Evolutionary conservation across 495 filamentous ascomycete species (phyloP), one percentile per base, ranked within the genome.

Genomic region (Hypoxylon fragiforme): DNA sequence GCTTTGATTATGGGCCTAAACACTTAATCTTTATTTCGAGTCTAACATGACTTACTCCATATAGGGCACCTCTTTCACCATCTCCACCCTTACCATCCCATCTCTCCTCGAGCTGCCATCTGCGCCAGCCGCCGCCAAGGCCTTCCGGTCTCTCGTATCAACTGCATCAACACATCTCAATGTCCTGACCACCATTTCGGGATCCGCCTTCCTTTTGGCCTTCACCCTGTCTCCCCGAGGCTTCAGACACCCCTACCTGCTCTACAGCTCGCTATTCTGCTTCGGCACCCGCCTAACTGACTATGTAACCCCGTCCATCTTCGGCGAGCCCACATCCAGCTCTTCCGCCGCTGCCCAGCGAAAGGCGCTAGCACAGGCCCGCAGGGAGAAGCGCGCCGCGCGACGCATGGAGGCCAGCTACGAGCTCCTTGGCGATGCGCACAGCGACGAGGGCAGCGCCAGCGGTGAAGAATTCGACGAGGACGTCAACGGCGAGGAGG

Each of bases 31-130:
- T n/a, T n/a, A n/a, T n/a, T n/a, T n/a, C n/a, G n/a, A n/a, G n/a
- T n/a, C n/a, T n/a, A n/a, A n/a, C n/a, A n/a, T n/a, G n/a, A 50
- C 44, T 31, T 1, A 11, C 35, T 13, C 5, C 8, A 37, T 53
- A 8, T 60, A 96, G 91, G 91, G 91, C 69, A 74, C 91, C 30
- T 92, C 91, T 35, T 92, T 91, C 73, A 84, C 90, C 42, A 81
- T 88, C 53, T 81, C 85, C 13, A 78, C 82, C 24, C 73, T 90
- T 30, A 86, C 87, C 22, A 74, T 94, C 54, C 90, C 91, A 32
- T 76, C 90, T 5, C 81, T 96, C 31, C 78, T 88, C 57, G 79
- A 81, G 61, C 86, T 96, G 37, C 87, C 89, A 12, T 86, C 85
- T 48, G 85, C 91, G 14, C 65, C 75, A 21, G 74, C 77, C 31